Percentiles rank a stretch among this genome's conserved stretches.
Evolutionary conservation across 139 green algal species (phyloP).

Genomic region (Picochlorum sp.): DNA sequence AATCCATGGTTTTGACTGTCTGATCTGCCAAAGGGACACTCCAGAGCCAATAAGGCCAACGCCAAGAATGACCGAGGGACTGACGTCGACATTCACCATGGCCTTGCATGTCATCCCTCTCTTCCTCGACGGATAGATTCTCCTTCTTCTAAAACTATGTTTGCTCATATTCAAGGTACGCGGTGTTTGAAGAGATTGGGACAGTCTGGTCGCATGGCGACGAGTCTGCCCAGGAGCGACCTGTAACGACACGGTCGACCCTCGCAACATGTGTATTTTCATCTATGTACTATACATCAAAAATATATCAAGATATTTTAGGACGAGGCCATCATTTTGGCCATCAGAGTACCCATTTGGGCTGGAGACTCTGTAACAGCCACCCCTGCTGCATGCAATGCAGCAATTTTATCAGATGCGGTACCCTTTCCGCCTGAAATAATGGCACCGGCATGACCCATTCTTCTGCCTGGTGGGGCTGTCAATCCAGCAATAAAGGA

Average conservation of each 20-base stretch:
- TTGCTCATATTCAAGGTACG: too few relatives aligned
- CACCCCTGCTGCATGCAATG: conserved; percentile 82
- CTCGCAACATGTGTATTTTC: too few relatives aligned
- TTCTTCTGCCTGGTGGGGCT: conserved; percentile 88
- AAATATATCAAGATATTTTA: too few relatives aligned
- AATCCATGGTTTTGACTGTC: conserved; percentile 37
- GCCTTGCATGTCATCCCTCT: conserved; percentile 9
- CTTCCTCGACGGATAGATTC: too few relatives aligned
- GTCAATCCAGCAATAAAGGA: conserved; percentile 99
- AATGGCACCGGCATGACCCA: conserved; percentile 94
- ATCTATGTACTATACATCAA: too few relatives aligned
- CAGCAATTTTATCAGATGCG: conserved; percentile 91
- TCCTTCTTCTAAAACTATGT: too few relatives aligned
- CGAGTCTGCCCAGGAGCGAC: too few relatives aligned
- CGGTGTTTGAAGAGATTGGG: too few relatives aligned
- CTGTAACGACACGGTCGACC: too few relatives aligned
- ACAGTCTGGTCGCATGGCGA: too few relatives aligned
- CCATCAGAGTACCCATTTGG: conserved; percentile 67
- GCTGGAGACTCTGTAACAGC: conserved; percentile 74
- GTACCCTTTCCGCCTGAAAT: conserved; percentile 88
- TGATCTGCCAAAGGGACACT: conserved; percentile 50
- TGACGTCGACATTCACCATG: conserved; percentile 65
- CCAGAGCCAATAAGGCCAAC: conserved; percentile 43
- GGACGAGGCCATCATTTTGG: conserved; percentile 49
- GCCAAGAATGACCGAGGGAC: conserved; percentile 51